Conservation (phyloP, 179 eudicot genomes). For the Silene noctiflora region DNA sequence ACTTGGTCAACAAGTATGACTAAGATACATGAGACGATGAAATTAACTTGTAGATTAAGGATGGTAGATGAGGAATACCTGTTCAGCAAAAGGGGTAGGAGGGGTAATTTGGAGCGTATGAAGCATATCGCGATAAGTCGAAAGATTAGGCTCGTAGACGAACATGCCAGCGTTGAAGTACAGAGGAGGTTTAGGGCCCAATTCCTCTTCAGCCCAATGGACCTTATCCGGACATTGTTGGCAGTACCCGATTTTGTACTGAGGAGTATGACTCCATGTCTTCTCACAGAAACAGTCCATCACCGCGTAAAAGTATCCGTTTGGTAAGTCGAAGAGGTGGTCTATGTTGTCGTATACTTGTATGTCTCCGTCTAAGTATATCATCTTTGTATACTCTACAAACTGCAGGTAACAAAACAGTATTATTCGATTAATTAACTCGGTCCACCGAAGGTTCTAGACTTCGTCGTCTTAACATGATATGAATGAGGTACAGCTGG, state of each 20-base stretch:
- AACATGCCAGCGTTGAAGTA: constrained; percentile 59
- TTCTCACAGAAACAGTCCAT: constrained; percentile 64
- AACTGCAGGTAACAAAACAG: constrained; percentile 29
- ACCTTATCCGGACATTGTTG: constrained; percentile 46
- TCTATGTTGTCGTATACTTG: constrained; percentile 52
- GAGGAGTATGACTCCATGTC: constrained; percentile 52
- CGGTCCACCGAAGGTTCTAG: no score
- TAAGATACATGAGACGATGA: no score
- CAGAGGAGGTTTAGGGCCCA: constrained; percentile 43
- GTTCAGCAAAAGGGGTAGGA: constrained; percentile 52
- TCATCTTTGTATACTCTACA: constrained; percentile 57
- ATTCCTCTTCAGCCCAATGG: constrained; percentile 35
- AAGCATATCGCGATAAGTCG: constrained; percentile 39
- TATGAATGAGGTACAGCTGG: no score
- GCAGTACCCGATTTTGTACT: constrained; percentile 47
- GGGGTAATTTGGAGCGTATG: constrained; percentile 33
- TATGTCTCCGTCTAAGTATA: constrained; percentile 58
- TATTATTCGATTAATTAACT: neutral
- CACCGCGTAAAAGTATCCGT: constrained; percentile 47
- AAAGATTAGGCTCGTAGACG: constrained; percentile 46
- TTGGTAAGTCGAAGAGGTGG: constrained; percentile 43
- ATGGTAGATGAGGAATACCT: constrained; percentile 12
- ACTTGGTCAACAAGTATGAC: no score
- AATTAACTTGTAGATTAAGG: no score
- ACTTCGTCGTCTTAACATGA: no score